phyloP scores from a whole-genome alignment of 441 rosid species.

The Erysimum pusillum region DNA sequence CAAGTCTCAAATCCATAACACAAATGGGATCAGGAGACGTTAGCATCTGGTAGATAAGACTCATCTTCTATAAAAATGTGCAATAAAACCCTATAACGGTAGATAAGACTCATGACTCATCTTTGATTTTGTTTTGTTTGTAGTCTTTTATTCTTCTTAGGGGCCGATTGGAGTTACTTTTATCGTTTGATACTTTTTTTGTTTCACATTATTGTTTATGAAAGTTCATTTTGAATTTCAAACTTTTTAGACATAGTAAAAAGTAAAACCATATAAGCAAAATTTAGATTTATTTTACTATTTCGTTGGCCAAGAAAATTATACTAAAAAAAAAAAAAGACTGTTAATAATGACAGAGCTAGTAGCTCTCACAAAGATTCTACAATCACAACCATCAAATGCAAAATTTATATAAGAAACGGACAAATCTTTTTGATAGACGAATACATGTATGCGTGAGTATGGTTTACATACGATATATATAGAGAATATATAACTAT shows the following conservation, averaged over 20 bases:
- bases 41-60: slow-evolving; percentile 29
- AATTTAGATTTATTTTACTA: too few relatives aligned
- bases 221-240: too few relatives aligned
- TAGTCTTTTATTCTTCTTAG: too few relatives aligned
- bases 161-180: too few relatives aligned
- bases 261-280: too few relatives aligned
- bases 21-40: slow-evolving; percentile 13
- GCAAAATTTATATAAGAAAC: background rate
- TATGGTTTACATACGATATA: too few relatives aligned
- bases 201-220: background rate
- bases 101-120: background rate
- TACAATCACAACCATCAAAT: background rate
- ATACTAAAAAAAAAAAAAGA: too few relatives aligned
- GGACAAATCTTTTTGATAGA: background rate
- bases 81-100: too few relatives aligned
- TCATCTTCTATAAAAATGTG: slow-evolving; percentile 14
- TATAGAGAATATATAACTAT: background rate
- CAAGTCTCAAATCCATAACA: slow-evolving; percentile 19
- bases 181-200: too few relatives aligned
- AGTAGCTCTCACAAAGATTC: background rate
- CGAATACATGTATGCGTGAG: background rate
- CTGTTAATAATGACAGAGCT: background rate
- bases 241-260: too few relatives aligned
- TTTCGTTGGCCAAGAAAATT: too few relatives aligned
- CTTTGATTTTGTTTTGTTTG: background rate